Evolutionary conservation across 768 basidiomycete species (phyloP).

Genomic region (Rhizopogon vinicolor): DNA sequence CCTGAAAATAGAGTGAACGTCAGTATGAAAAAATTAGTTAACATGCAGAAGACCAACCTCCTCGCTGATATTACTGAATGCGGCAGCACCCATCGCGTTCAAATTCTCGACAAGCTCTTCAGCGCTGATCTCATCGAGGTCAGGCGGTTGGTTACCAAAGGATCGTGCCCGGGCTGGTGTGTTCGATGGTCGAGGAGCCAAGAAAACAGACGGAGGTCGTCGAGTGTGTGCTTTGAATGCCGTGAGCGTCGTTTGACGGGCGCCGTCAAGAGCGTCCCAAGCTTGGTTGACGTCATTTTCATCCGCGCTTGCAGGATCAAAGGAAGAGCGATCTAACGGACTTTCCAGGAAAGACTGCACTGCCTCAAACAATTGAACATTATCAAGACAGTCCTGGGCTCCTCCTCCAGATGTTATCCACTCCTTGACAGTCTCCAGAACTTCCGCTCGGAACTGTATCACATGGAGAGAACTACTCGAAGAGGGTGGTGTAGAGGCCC

Average conservation of each 20-base stretch:
- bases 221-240: conserved; percentile 53
- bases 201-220: conserved; percentile 44
- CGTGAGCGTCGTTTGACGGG: conserved; percentile 34
- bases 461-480: conserved; percentile 40
- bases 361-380: conserved; percentile 55
- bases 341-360: conserved; percentile 57
- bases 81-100: conserved; percentile 71
- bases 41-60: conserved; percentile 43
- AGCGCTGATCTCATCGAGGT: conserved; percentile 57
- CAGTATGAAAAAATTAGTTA: conserved; percentile 2
- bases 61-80: conserved; percentile 72
- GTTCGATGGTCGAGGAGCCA: conserved; percentile 17
- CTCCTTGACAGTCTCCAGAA: conserved; percentile 60
- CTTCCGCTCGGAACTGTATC: conserved; percentile 52
- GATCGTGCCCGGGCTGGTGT: conserved; percentile 6
- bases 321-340: conserved; percentile 47
- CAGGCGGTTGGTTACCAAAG: conserved; percentile 46
- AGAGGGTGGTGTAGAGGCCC: conserved; percentile 38
- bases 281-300: conserved; percentile 44
- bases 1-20: conserved; percentile 35
- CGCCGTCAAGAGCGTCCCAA: conserved; percentile 41
- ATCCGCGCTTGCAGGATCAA: conserved; percentile 27
- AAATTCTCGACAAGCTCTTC: conserved; percentile 75
- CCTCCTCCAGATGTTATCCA: conserved; percentile 76
- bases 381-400: conserved; percentile 75